phyloP scores from a whole-genome alignment of 2,329 filamentous ascomycete species.

The Trichoderma sp. region DNA sequence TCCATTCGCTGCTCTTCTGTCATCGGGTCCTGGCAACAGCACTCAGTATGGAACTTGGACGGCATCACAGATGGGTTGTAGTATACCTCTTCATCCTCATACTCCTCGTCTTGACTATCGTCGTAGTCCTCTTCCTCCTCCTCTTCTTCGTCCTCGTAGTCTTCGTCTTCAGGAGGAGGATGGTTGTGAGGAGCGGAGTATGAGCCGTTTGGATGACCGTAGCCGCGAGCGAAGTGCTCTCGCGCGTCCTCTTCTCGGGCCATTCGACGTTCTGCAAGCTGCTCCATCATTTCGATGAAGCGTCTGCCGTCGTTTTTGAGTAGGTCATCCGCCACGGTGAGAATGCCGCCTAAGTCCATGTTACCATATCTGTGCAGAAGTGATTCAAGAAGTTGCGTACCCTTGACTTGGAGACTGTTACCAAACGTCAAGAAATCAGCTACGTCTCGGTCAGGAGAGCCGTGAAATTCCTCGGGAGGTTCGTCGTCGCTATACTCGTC shows the following conservation, averaged over 20 bases:
- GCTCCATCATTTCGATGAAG: constrained; percentile 99
- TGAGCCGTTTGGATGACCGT: constrained; percentile 59
- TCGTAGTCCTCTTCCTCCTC: constrained; percentile 60
- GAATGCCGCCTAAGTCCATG: constrained; percentile 77
- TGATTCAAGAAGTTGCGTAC: constrained; percentile 51
- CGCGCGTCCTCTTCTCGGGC: constrained; percentile 85
- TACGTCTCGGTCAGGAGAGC: constrained; percentile 60
- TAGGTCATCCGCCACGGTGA: constrained; percentile 96
- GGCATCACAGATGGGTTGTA: constrained; percentile 40
- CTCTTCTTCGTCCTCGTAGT: constrained; percentile 68
- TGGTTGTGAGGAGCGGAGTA: constrained; percentile 64
- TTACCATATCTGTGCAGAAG: constrained; percentile 46
- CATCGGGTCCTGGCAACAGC: constrained; percentile 76
- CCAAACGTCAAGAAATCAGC: constrained; percentile 96
- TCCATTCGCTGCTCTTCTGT: constrained; percentile 99
- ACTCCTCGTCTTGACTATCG: constrained; percentile 61
- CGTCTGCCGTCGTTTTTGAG: constrained; percentile 99
- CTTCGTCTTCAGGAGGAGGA: constrained; percentile 73
- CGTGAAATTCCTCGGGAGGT: constrained; percentile 65
- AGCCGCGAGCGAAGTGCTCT: constrained; percentile 59
- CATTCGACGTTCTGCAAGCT: constrained; percentile 95
- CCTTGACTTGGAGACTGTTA: constrained; percentile 92
- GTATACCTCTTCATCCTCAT: constrained; percentile 77
- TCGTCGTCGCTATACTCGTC: constrained; percentile 66
- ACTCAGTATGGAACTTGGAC: constrained; percentile 43